Conservation (phyloP, 306 rosid species). For the Aeschynomene evenia region DNA sequence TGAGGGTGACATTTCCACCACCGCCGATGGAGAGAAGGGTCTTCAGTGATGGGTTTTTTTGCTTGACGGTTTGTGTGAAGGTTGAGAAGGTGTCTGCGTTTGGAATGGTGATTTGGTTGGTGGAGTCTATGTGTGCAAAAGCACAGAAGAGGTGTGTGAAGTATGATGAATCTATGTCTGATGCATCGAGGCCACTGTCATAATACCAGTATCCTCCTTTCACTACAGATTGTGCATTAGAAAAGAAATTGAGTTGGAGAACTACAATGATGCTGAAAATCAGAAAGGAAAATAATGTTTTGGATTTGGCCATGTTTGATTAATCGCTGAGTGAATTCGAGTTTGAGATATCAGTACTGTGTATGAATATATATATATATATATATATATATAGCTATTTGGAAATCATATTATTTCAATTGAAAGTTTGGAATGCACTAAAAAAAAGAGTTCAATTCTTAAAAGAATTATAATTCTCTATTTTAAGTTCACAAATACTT, state of each 20-base stretch:
- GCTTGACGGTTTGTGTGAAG: slow-evolving; percentile 40
- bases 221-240: slow-evolving; percentile 32
- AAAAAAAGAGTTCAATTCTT: too few species aligned
- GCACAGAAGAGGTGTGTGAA: slow-evolving; percentile 73
- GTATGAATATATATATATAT: too few species aligned
- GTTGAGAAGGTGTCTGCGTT: slow-evolving; percentile 24
- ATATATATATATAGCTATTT: too few species aligned
- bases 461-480: too few species aligned
- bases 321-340: too few species aligned
- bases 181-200: slow-evolving; percentile 26
- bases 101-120: slow-evolving; percentile 30
- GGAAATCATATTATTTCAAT: too few species aligned
- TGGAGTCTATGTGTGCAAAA: slow-evolving; percentile 32
- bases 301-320: slow-evolving; percentile 33
- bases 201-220: slow-evolving; percentile 58
- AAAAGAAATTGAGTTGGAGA: slow-evolving; percentile 11
- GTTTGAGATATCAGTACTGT: too few species aligned
- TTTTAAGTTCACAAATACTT: too few species aligned
- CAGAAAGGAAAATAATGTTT: slow-evolving; percentile 22
- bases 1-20: background rate
- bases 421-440: too few species aligned
- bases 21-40: slow-evolving; percentile 52
- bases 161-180: slow-evolving; percentile 42
- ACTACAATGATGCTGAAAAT: slow-evolving; percentile 17
- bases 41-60: slow-evolving; percentile 44